These are phyloP conservation scores for Botrytis tulipae DNA, from an alignment of 2,329 filamentous ascomycete species.

Conservation along the genomic window DNA sequence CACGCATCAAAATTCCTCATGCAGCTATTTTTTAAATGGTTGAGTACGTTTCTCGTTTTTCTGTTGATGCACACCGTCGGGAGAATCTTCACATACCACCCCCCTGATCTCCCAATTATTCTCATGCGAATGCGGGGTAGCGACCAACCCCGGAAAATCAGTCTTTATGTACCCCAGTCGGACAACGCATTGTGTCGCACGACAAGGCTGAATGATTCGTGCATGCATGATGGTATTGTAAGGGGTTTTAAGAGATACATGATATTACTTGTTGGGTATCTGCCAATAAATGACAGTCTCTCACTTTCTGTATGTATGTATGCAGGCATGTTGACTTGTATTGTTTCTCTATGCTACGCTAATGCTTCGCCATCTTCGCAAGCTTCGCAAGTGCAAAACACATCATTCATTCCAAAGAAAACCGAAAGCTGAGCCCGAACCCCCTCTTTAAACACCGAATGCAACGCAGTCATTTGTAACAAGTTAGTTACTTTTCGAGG, in stretches of 20 bases:
- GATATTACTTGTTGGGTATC: not conserved
- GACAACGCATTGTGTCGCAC: not conserved
- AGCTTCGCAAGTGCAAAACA: not conserved
- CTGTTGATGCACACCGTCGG: not conserved
- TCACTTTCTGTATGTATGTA: not conserved
- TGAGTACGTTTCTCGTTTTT: not conserved
- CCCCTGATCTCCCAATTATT: not conserved
- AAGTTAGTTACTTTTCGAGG: not conserved
- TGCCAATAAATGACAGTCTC: not conserved
- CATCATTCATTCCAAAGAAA: not conserved
- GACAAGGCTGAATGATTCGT: conserved; percentile 2
- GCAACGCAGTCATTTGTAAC: not conserved
- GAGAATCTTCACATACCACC: not conserved
- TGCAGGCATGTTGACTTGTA: not conserved
- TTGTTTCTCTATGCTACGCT: not conserved
- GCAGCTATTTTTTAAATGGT: not conserved
- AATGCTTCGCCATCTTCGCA: not conserved
- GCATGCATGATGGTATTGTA: not conserved
- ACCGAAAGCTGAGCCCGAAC: not conserved
- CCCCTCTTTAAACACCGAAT: not conserved
- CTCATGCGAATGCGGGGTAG: conserved; percentile 7
- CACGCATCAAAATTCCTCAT: not conserved
- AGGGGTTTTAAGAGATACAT: not conserved
- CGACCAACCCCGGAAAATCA: conserved; percentile 4
- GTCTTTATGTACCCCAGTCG: not conserved